Percentiles rank a stretch among this genome's conserved stretches.
These are phyloP conservation scores for Gracilaria domingensis DNA, from an alignment of 23 red algal species.

Conservation along the genomic window DNA sequence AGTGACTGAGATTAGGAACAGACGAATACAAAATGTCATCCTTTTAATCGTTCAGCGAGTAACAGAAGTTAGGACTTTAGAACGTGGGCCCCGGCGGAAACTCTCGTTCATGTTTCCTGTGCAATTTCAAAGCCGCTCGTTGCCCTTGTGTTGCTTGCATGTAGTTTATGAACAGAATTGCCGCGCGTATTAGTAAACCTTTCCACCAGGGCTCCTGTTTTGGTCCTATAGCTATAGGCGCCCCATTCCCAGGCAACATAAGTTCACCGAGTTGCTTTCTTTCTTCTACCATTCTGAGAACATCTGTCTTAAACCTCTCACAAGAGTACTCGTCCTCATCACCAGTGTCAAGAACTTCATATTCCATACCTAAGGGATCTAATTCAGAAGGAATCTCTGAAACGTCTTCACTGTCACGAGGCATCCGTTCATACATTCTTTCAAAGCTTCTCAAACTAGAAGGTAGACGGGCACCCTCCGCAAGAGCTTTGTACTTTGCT, in stretches of 20 bases:
- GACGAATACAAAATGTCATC: background rate
- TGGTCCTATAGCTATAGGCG: slow-evolving; percentile 34
- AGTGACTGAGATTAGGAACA: too few species aligned
- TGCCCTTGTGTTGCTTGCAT: slow-evolving; percentile 84
- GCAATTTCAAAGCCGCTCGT: slow-evolving; percentile 52
- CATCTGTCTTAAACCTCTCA: slow-evolving; percentile 68
- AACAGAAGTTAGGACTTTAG: slow-evolving; percentile 60
- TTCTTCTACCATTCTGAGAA: slow-evolving; percentile 72
- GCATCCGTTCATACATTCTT: slow-evolving; percentile 7
- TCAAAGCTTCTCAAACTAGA: slow-evolving; percentile 22
- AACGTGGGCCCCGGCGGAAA: slow-evolving; percentile 73
- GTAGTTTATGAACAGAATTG: slow-evolving; percentile 90
- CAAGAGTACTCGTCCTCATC: slow-evolving; percentile 69
- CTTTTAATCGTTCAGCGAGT: background rate
- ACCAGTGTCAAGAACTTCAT: slow-evolving; percentile 10
- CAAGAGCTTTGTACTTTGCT: slow-evolving; percentile 31
- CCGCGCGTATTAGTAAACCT: slow-evolving; percentile 76
- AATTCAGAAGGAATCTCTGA: slow-evolving; percentile 10
- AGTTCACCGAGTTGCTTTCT: slow-evolving; percentile 73
- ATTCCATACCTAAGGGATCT: background rate
- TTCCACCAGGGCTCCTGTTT: slow-evolving; percentile 87
- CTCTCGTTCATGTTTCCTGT: slow-evolving; percentile 73
- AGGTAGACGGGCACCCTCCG: slow-evolving; percentile 42
- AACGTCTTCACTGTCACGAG: slow-evolving; percentile 6
- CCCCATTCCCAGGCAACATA: slow-evolving; percentile 71